phyloP scores from a whole-genome alignment of 73 alveolate species.

The Stentor coeruleus region DNA sequence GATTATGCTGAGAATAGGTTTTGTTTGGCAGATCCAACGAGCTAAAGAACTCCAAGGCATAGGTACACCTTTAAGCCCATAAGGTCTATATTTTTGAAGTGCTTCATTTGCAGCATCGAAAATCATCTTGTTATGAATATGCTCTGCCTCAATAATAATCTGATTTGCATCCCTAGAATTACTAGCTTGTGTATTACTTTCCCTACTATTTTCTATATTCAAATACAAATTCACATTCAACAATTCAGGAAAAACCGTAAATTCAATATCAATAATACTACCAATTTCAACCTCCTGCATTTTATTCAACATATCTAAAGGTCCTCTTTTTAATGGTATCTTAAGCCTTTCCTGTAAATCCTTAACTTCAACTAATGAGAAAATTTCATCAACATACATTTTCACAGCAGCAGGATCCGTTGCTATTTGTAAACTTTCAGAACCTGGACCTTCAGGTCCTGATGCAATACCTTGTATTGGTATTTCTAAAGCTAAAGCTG shows the following conservation, averaged over 20 bases:
- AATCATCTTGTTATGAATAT: slow-evolving; percentile 76
- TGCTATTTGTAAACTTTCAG: not conserved
- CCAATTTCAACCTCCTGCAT: slow-evolving; percentile 27
- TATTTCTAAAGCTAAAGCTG: no score
- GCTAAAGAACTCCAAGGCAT: slow-evolving; percentile 68
- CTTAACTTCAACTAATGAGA: not conserved
- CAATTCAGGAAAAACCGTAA: not conserved
- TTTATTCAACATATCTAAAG: slow-evolving; percentile 24
- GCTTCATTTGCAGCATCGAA: slow-evolving; percentile 87
- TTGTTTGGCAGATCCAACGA: not conserved
- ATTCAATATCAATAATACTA: not conserved
- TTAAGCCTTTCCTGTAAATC: not conserved
- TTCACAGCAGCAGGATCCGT: slow-evolving; percentile 6
- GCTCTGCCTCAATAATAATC: slow-evolving; percentile 67
- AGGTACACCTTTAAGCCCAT: slow-evolving; percentile 81
- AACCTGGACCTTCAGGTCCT: not conserved
- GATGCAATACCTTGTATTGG: no score
- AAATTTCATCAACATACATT: not conserved
- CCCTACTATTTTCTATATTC: slow-evolving; percentile 18
- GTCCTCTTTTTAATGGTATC: slow-evolving; percentile 7
- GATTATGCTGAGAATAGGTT: slow-evolving; percentile 8
- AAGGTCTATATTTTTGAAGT: slow-evolving; percentile 72
- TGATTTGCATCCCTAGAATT: not conserved
- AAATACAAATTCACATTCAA: slow-evolving; percentile 14
- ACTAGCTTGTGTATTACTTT: not conserved